phyloP scores from a whole-genome alignment of 768 basidiomycete genomes.

The Rickenella mellea region DNA sequence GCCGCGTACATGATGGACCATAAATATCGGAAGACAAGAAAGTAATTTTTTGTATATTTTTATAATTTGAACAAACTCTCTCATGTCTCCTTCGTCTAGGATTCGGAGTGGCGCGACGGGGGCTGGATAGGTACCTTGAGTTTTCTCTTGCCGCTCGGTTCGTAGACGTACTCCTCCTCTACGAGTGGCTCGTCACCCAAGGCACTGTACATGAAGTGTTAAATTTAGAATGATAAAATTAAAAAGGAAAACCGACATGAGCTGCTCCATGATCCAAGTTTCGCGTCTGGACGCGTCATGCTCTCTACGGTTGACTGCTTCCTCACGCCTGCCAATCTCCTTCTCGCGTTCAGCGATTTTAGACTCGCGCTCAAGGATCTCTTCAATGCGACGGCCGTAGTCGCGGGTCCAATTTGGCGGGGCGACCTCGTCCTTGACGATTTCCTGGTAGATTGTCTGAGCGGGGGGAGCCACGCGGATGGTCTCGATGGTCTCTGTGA shows the following conservation, averaged over 20 bases:
- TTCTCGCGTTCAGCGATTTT: conserved; percentile 80
- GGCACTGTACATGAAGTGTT: conserved; percentile 29
- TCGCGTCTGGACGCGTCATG: conserved; percentile 83
- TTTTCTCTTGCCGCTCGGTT: conserved; percentile 66
- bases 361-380: conserved; percentile 76
- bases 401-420: conserved; percentile 65
- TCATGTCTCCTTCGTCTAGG: conserved; percentile 84
- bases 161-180: conserved; percentile 78
- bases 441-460: conserved; percentile 82
- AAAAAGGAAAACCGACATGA: conserved; percentile 48
- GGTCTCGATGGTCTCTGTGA: conserved; percentile 36
- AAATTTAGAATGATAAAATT: background rate
- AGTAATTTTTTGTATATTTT: conserved; percentile 66
- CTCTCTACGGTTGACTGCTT: conserved; percentile 75
- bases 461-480: conserved; percentile 43
- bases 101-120: conserved; percentile 80
- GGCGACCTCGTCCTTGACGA: conserved; percentile 73
- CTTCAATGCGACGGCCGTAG: conserved; percentile 63
- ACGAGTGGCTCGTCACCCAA: conserved; percentile 61
- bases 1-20: too few relatives aligned
- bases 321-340: conserved; percentile 80
- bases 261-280: conserved; percentile 88
- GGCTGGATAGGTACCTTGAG: conserved; percentile 79
- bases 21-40: conserved; percentile 42
- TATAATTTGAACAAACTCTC: conserved; percentile 25